Conservation (phyloP, 495 filamentous ascomycete genomes). For the Bryoglossum gracile region DNA sequence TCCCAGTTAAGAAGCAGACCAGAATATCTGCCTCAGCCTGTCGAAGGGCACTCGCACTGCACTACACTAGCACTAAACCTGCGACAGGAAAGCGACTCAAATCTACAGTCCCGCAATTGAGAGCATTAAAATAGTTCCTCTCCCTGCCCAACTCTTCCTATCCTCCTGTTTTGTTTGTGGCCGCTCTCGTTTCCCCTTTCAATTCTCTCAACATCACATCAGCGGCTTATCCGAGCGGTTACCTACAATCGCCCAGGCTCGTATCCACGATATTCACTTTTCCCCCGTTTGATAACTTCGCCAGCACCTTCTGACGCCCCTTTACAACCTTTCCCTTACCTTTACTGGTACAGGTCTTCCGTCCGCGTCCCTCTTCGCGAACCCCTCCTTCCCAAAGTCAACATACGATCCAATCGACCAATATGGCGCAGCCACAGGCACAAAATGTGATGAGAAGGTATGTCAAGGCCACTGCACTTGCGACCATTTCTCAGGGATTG, state of each 20-base stretch:
- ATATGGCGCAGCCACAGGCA: conserved; percentile 42
- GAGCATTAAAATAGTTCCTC: too few relatives aligned
- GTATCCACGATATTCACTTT: conserved; percentile 16
- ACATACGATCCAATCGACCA: conserved; percentile 4
- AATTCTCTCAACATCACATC: conserved; percentile 13
- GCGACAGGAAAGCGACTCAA: neutral
- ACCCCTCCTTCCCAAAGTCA: neutral
- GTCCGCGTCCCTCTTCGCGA: neutral
- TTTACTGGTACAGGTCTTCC: conserved; percentile 14
- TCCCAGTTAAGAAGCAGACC: conserved; percentile 10
- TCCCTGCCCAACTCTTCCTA: too few relatives aligned
- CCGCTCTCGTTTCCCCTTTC: neutral
- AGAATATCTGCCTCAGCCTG: too few relatives aligned
- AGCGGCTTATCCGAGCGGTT: conserved; percentile 15
- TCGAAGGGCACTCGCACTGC: too few relatives aligned
- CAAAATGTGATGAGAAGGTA: conserved; percentile 73
- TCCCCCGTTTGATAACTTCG: neutral
- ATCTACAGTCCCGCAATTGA: neutral
- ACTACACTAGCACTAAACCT: conserved; percentile 4
- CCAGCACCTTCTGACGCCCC: neutral
- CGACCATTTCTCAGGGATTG: too few relatives aligned
- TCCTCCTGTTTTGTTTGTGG: conserved; percentile 4
- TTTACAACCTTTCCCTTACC: conserved; percentile 4
- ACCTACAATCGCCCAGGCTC: conserved; percentile 14
- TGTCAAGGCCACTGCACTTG: too few relatives aligned